A percentile compares a stretch with the other conserved stretches of the same genome.
Evolutionary conservation across 805 yeast genomes (phyloP).

Genomic region (Saccharomycopsis javanensis): DNA sequence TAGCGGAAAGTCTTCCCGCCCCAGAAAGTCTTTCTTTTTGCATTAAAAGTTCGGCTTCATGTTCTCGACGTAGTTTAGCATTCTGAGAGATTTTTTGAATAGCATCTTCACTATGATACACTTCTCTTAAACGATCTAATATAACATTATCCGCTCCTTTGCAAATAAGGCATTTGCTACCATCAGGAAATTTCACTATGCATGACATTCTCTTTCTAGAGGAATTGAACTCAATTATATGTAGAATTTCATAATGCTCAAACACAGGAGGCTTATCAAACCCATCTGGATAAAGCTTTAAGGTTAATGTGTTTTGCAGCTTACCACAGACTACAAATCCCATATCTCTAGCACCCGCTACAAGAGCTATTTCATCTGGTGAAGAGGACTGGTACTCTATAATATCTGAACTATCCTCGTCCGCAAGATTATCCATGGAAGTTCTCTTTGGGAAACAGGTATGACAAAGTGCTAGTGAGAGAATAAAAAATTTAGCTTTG

Average conservation of each 20-base stretch:
- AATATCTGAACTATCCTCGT: conserved; percentile 25
- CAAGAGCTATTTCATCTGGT: conserved; percentile 92
- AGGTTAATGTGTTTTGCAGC: conserved; percentile 45
- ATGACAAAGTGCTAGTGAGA: conserved; percentile 81
- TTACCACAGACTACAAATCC: conserved; percentile 80
- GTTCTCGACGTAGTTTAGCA: conserved; percentile 53
- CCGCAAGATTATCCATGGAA: conserved; percentile 6
- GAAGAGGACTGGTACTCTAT: conserved; percentile 88
- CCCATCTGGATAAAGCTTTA: conserved; percentile 80
- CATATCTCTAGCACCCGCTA: conserved; percentile 89
- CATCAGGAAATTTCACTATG: conserved; percentile 68
- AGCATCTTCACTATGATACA: conserved; percentile 52
- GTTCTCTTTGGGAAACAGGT: conserved; percentile 69
- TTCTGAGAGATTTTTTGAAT: conserved; percentile 51
- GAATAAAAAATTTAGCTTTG: conserved; percentile 67
- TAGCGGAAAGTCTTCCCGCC: neutral
- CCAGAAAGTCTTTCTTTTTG: conserved; percentile 33
- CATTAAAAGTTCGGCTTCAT: conserved; percentile 68
- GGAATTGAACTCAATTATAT: conserved; percentile 78
- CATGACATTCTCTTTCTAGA: conserved; percentile 90
- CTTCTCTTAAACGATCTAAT: conserved; percentile 55
- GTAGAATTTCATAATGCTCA: conserved; percentile 67
- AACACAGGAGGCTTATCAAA: conserved; percentile 51
- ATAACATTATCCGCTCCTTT: conserved; percentile 96
- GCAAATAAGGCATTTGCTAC: conserved; percentile 65